Evolutionary conservation across 1,284 basidiomycete species (phyloP).

Genomic region (Heterobasidion parviporum): DNA sequence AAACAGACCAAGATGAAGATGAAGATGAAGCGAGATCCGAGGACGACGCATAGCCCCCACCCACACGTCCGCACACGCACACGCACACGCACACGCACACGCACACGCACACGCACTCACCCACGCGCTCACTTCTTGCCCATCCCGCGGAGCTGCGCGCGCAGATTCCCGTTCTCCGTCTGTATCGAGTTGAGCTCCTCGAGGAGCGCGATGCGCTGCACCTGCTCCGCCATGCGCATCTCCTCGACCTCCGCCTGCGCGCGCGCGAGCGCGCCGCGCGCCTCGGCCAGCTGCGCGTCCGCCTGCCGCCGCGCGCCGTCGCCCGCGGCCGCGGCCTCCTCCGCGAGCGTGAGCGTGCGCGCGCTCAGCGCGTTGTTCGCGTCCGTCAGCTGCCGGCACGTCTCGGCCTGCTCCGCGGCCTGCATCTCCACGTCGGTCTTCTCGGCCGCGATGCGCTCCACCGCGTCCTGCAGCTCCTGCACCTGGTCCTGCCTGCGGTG

Average conservation of each 20-base stretch:
- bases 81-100: too few species aligned
- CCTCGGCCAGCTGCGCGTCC: conserved; percentile 36
- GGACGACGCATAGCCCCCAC: too few species aligned
- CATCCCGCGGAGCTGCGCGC: conserved; percentile 50
- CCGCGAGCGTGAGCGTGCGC: conserved; percentile 62
- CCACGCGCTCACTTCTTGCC: conserved; percentile 33
- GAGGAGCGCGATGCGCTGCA: conserved; percentile 60
- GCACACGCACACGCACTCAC: too few species aligned
- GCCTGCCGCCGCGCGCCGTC: background rate
- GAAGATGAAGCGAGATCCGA: background rate
- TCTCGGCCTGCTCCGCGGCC: conserved; percentile 65
- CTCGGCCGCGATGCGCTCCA: conserved; percentile 54
- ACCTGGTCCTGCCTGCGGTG: conserved; percentile 60
- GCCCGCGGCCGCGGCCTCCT: conserved; percentile 58
- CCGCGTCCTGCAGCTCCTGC: conserved; percentile 46
- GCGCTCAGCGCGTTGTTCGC: conserved; percentile 73
- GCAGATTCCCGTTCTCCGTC: conserved; percentile 62
- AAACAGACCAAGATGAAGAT: background rate
- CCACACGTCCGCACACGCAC: too few species aligned
- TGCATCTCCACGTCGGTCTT: conserved; percentile 66
- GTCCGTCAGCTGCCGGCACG: conserved; percentile 61
- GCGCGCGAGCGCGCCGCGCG: conserved; percentile 31
- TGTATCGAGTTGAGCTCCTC: conserved; percentile 76
- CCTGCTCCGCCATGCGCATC: conserved; percentile 59
- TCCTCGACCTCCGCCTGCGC: conserved; percentile 29